Percentiles rank a stretch among this genome's conserved stretches.
Evolutionary conservation across 1,284 basidiomycete genomes (phyloP).

Genomic region (Malassezia globosa): DNA sequence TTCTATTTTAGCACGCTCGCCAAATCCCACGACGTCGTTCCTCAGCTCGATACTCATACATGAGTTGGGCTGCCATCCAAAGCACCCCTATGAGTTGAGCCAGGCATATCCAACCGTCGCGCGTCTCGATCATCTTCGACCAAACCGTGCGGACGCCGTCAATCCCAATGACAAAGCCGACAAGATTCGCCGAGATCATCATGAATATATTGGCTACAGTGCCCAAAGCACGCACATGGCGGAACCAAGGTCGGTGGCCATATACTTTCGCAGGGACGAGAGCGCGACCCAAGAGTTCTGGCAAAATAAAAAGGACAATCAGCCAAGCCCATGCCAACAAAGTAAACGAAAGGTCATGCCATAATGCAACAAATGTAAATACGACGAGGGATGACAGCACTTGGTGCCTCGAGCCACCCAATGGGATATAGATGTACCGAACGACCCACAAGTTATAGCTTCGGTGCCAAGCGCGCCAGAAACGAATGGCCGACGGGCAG

Average conservation of each 20-base stretch:
- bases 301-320: slow-evolving; percentile 75
- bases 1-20: slow-evolving; percentile 29
- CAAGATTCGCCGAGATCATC: slow-evolving; percentile 86
- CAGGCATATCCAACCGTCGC: slow-evolving; percentile 61
- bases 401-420: slow-evolving; percentile 63
- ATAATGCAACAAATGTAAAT: slow-evolving; percentile 96
- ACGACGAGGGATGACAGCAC: slow-evolving; percentile 64
- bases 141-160: slow-evolving; percentile 69
- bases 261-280: slow-evolving; percentile 52
- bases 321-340: slow-evolving; percentile 96
- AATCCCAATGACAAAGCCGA: slow-evolving; percentile 84
- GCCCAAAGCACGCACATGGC: slow-evolving; percentile 72
- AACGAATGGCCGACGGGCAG: slow-evolving; percentile 84
- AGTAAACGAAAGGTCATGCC: slow-evolving; percentile 85
- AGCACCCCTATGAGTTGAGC: slow-evolving; percentile 57
- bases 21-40: slow-evolving; percentile 25
- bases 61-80: slow-evolving; percentile 75
- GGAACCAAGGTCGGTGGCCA: slow-evolving; percentile 62
- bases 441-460: slow-evolving; percentile 94
- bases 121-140: slow-evolving; percentile 57
- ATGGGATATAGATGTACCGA: slow-evolving; percentile 73
- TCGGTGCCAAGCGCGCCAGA: slow-evolving; percentile 94
- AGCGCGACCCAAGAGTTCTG: slow-evolving; percentile 58
- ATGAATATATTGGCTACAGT: slow-evolving; percentile 74
- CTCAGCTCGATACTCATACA: slow-evolving; percentile 59